phyloP scores from a whole-genome alignment of 139 green algal species.

The Chlorokybus atmophyticus region DNA sequence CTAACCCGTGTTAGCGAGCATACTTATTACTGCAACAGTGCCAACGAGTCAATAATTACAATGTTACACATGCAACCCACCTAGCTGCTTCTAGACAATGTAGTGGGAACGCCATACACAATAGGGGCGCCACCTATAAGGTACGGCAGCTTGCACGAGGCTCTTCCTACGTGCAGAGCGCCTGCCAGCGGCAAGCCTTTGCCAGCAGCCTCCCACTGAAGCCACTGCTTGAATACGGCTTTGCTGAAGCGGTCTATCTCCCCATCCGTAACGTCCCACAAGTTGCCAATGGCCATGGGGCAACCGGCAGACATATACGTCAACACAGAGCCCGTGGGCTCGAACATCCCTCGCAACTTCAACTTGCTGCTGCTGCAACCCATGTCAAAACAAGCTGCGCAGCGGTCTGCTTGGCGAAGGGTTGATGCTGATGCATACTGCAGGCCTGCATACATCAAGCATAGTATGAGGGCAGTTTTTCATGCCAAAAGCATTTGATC shows the following conservation, averaged over 20 bases:
- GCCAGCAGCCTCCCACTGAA: too few species aligned
- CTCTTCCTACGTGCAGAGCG: too few species aligned
- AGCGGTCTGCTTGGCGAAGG: conserved; percentile 45
- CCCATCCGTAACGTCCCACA: conserved; percentile 92
- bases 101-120: too few species aligned
- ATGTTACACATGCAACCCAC: too few species aligned
- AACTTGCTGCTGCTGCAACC: conserved; percentile 79
- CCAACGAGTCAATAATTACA: too few species aligned
- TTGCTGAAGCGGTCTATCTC: conserved; percentile 86
- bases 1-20: too few species aligned
- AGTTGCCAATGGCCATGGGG: conserved; percentile 65
- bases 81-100: too few species aligned
- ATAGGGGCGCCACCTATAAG: too few species aligned
- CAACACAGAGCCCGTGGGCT: conserved; percentile 46
- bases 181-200: too few species aligned
- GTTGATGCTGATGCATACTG: conserved; percentile 19
- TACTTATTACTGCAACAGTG: too few species aligned
- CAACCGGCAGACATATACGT: conserved; percentile 65
- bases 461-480: background rate
- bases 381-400: conserved; percentile 64
- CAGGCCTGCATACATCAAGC: conserved; percentile 8
- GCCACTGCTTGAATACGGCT: too few species aligned
- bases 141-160: too few species aligned
- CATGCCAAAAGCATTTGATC: background rate
- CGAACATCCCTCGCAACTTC: conserved; percentile 35